These are phyloP conservation scores for Colletotrichum zoysiae DNA, from an alignment of 2,329 filamentous ascomycete genomes.

Conservation along the genomic window DNA sequence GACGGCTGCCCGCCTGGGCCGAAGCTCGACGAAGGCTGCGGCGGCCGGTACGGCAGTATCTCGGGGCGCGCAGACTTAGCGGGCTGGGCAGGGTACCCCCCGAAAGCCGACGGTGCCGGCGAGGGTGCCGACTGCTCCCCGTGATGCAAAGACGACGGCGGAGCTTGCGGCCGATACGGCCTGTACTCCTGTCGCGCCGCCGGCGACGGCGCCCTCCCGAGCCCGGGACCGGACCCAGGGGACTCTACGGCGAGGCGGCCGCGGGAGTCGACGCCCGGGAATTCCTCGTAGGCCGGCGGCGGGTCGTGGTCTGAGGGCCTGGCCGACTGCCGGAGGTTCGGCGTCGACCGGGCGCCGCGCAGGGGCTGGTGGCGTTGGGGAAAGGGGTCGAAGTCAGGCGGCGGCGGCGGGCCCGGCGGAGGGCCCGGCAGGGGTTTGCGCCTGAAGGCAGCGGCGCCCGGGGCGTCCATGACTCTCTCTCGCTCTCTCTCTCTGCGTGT, in stretches of 20 bases:
- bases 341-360: slow-evolving; percentile 32
- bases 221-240: neutral
- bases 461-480: slow-evolving; percentile 33
- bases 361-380: slow-evolving; percentile 26
- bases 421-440: slow-evolving; percentile 40
- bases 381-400: slow-evolving; percentile 39
- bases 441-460: slow-evolving; percentile 7
- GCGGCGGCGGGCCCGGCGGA: slow-evolving; percentile 35
- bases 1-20: neutral
- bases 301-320: slow-evolving; percentile 24
- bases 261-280: slow-evolving; percentile 20
- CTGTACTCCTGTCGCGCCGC: neutral
- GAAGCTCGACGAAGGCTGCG: slow-evolving; percentile 1
- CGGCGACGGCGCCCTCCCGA: slow-evolving; percentile 11
- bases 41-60: slow-evolving; percentile 5
- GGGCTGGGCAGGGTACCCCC: no score
- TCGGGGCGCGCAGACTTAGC: neutral
- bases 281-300: slow-evolving; percentile 33
- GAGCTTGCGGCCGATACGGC: slow-evolving; percentile 2
- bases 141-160: neutral
- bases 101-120: neutral
- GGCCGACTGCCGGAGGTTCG: slow-evolving; percentile 33
- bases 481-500: neutral
- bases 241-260: slow-evolving; percentile 21
- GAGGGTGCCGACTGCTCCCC: neutral